Base-by-base conservation (phyloP, 306 rosid species). In the Cucumis hystrix region DNA sequence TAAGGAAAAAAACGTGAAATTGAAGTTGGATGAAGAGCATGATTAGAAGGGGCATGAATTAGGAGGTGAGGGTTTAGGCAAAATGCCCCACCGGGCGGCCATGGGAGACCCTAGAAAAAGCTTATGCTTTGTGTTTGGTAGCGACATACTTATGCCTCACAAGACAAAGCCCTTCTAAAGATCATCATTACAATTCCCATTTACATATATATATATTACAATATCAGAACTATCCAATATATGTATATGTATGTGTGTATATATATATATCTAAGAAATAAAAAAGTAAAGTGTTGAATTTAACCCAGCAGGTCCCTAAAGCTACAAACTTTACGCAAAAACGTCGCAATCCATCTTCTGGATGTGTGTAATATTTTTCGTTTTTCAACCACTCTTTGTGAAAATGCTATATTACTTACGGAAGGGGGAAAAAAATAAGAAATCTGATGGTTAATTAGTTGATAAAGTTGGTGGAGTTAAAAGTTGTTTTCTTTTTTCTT, bases 131-230 rank as follows among this genome's bases (percentile, higher is more conserved):
- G 49, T 23, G 79, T 67, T 64, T 78, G 60, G 87, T 74, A 78
- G 55, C 63, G 77, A 65, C 67, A 80, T 25, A 76, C 33, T 72
- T 81, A 80, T 80, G 79, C 63, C 79, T 64, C 66, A 51, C 28
- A 60, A 60, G 76, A n/a, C 73, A 75, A 67, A 68, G 70, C 66
- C 79, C 17, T 57, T 69, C 82, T 52, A 58, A 23, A 63, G 16
- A 63, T 77, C 84, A 85, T 85, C 80, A 85, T 85, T 80, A 68
- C 73, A 65, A 62, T 57, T 52, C 62, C 82, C 11, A 45, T 45
- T 33, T 28, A 28, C 30, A 33, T 33, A 8, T 45, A 45, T 12
- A 28, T 23, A 59, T 59, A 4, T 67, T 5, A 20, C 41, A 5
- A 9, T 59, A 6, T 63, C 68, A 33, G 3, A 15, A 28, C 30